Percentiles rank a stretch among this genome's conserved stretches.
Conservation (phyloP, 129 eudicot genomes). For the Centaurea solstitialis region DNA sequence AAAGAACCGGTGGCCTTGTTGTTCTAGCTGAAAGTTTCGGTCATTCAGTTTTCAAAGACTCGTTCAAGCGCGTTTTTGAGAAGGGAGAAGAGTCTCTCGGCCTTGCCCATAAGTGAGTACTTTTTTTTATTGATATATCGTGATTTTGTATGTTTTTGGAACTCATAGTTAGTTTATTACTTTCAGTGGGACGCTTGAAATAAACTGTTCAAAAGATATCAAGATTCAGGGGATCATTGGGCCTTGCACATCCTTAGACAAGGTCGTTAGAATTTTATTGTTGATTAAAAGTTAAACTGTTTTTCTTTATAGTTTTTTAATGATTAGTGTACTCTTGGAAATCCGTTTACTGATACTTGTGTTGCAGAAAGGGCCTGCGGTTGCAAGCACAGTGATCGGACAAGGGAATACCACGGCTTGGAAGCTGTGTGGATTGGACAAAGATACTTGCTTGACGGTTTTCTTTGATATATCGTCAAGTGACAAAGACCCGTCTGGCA, state of each 20-base stretch:
- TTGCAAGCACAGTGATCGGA: conserved; percentile 68
- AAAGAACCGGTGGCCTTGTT: conserved; percentile 94
- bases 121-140: background rate
- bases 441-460: conserved; percentile 75
- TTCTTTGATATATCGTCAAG: conserved; percentile 79
- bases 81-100: conserved; percentile 90
- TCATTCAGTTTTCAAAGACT: conserved; percentile 92
- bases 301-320: background rate
- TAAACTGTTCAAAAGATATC: conserved; percentile 87
- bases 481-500: conserved; percentile 72
- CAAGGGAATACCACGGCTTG: conserved; percentile 85
- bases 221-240: conserved; percentile 90
- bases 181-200: conserved; percentile 87
- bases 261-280: conserved; percentile 39
- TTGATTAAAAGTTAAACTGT: background rate
- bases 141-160: background rate
- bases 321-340: background rate
- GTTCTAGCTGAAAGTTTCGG: conserved; percentile 97
- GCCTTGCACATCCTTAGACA: conserved; percentile 91
- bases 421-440: conserved; percentile 88
- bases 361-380: conserved; percentile 90
- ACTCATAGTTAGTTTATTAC: conserved; percentile 12
- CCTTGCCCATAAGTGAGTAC: conserved; percentile 85
- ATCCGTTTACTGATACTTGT: background rate
- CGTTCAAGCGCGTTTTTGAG: conserved; percentile 90